Percentiles rank a stretch among this genome's conserved stretches.
Conservation (phyloP, 2,329 filamentous ascomycete species). For the Macrophomina tecta region DNA sequence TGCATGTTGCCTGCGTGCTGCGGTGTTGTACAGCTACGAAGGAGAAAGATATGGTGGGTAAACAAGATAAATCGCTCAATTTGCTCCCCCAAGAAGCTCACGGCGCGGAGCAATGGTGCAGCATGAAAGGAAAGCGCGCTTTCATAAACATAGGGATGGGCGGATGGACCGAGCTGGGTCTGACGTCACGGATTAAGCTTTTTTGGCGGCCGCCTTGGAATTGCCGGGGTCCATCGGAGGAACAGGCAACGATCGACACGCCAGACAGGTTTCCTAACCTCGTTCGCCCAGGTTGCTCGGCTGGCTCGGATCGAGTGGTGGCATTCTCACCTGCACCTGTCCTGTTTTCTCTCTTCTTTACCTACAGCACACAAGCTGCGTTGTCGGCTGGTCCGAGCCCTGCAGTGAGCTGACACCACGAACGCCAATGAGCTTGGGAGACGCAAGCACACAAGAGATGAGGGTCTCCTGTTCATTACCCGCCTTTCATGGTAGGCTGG, state of each 20-base stretch:
- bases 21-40: not conserved
- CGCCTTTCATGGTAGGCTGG: not conserved
- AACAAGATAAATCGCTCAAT: not conserved
- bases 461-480: not conserved
- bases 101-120: not conserved
- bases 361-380: not conserved
- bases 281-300: constrained; percentile 2
- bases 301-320: constrained; percentile 16
- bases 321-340: not conserved
- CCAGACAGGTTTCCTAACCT: constrained; percentile 5
- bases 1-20: not conserved
- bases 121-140: not conserved
- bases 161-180: not conserved
- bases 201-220: constrained; percentile 18
- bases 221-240: not conserved
- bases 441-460: not conserved
- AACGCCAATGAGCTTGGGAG: not conserved
- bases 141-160: constrained; percentile 8
- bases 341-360: constrained; percentile 5
- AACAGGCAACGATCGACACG: constrained; percentile 22
- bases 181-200: constrained; percentile 21
- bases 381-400: not conserved
- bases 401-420: not conserved
- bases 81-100: not conserved
- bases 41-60: not conserved